phyloP scores from a whole-genome alignment of 768 basidiomycete genomes.

The Strobilomyces confusus region DNA sequence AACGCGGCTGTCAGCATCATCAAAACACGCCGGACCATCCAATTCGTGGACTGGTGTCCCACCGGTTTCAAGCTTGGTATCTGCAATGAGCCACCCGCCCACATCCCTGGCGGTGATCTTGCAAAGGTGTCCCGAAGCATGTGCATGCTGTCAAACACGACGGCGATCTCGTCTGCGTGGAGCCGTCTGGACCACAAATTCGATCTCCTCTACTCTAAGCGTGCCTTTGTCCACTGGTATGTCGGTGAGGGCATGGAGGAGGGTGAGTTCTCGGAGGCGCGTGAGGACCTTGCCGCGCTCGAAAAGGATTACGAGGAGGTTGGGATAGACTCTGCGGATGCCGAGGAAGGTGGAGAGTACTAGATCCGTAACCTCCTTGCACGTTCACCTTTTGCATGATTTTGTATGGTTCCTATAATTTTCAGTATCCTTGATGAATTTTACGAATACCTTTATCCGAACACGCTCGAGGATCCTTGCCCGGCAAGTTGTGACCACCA shows the following conservation, averaged over 20 bases:
- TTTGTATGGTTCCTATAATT: constrained; percentile 28
- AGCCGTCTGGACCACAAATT: constrained; percentile 75
- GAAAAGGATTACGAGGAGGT: constrained; percentile 97
- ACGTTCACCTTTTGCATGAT: constrained; percentile 14
- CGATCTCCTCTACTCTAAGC: constrained; percentile 71
- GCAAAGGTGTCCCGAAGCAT: constrained; percentile 72
- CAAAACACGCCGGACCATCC: constrained; percentile 77
- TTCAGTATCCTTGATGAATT: constrained; percentile 32
- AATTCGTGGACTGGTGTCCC: constrained; percentile 77
- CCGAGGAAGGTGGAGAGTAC: constrained; percentile 49
- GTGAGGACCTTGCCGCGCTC: constrained; percentile 99
- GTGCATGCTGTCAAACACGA: constrained; percentile 78
- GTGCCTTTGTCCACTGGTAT: constrained; percentile 57
- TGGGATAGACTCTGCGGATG: constrained; percentile 50
- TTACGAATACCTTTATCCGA: constrained; percentile 22
- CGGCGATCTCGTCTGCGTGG: constrained; percentile 71
- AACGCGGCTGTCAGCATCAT: constrained; percentile 70
- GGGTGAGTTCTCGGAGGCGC: constrained; percentile 98
- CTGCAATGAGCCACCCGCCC: constrained; percentile 74
- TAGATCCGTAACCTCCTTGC: constrained; percentile 19
- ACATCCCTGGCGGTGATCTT: constrained; percentile 72
- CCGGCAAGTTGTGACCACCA: not conserved
- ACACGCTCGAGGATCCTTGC: not conserved
- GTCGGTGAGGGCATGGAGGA: constrained; percentile 80
- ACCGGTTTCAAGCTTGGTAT: constrained; percentile 79